Conservation (phyloP, 2,329 filamentous ascomycete genomes). For the Paraphoma chrysanthemicola region DNA sequence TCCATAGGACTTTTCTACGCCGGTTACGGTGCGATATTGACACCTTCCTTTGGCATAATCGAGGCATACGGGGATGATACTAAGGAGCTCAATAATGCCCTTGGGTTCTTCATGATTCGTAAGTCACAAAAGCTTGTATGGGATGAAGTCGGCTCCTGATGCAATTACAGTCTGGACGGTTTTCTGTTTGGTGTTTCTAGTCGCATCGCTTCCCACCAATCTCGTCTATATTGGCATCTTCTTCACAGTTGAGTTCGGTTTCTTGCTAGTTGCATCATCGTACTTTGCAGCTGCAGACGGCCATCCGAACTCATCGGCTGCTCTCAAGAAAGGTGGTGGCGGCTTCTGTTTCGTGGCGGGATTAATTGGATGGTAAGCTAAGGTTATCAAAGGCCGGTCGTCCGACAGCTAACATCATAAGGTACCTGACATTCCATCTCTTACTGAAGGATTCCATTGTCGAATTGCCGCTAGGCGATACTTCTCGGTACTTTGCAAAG, state of each 20-base stretch:
- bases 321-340: constrained; percentile 54
- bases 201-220: constrained; percentile 56
- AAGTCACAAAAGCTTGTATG: constrained; percentile 18
- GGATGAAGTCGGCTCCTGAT: not conserved
- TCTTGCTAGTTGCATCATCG: constrained; percentile 52
- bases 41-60: constrained; percentile 55
- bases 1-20: constrained; percentile 56
- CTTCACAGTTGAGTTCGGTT: constrained; percentile 55
- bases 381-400: not conserved
- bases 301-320: constrained; percentile 37
- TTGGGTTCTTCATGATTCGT: constrained; percentile 59
- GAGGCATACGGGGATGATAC: constrained; percentile 54
- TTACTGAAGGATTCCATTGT: constrained; percentile 34
- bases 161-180: constrained; percentile 54
- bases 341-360: constrained; percentile 57
- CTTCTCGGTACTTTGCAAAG: constrained; percentile 36
- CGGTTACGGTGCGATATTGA: constrained; percentile 58
- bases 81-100: constrained; percentile 56
- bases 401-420: not conserved
- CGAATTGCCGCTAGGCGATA: constrained; percentile 33
- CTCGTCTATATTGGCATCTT: constrained; percentile 59
- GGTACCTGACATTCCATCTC: constrained; percentile 32
- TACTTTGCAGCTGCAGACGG: constrained; percentile 58
- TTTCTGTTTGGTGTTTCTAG: constrained; percentile 55
- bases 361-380: constrained; percentile 49